A percentile compares a stretch with the other conserved stretches of the same genome.
Conservation (phyloP, 176 grass and related monocot genomes). For the Dactylis glomerata region DNA sequence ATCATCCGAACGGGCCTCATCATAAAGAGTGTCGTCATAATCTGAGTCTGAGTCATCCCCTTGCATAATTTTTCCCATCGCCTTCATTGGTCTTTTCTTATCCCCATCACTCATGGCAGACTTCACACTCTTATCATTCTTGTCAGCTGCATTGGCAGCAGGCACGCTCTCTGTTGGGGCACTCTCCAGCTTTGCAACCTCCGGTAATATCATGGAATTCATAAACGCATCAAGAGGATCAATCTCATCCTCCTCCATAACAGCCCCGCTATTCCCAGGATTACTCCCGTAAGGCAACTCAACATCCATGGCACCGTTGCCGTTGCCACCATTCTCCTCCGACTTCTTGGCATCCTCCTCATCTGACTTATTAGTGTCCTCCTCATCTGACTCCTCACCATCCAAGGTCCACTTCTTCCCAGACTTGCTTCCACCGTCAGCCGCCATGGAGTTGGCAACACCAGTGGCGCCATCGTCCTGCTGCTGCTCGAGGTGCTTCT, state of each 20-base stretch:
- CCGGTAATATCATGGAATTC: conserved; percentile 82
- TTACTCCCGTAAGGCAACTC: conserved; percentile 38
- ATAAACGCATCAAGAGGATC: conserved; percentile 94
- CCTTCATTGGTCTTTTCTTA: conserved; percentile 37
- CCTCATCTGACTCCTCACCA: conserved; percentile 86
- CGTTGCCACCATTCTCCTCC: neutral
- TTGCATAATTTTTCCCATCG: conserved; percentile 65
- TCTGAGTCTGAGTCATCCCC: conserved; percentile 75
- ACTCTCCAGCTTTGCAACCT: conserved; percentile 73
- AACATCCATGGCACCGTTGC: conserved; percentile 35
- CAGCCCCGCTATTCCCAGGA: conserved; percentile 23
- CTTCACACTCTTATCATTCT: conserved; percentile 42
- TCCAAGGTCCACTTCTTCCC: conserved; percentile 98
- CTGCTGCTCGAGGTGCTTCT: conserved; percentile 46
- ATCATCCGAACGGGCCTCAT: conserved; percentile 49
- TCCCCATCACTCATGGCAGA: conserved; percentile 43
- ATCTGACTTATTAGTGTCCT: conserved; percentile 19
- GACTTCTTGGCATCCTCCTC: conserved; percentile 39
- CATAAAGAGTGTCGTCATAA: conserved; percentile 38
- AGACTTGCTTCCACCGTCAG: conserved; percentile 8
- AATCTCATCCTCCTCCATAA: conserved; percentile 69
- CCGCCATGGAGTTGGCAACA: neutral
- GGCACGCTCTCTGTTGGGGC: neutral
- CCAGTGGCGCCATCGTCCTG: conserved; percentile 20
- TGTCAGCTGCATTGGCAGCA: conserved; percentile 25